A percentile compares a stretch with the other conserved stretches of the same genome.
phyloP scores from a whole-genome alignment of 2,329 filamentous ascomycete genomes.

The Elsinoe ampelina region DNA sequence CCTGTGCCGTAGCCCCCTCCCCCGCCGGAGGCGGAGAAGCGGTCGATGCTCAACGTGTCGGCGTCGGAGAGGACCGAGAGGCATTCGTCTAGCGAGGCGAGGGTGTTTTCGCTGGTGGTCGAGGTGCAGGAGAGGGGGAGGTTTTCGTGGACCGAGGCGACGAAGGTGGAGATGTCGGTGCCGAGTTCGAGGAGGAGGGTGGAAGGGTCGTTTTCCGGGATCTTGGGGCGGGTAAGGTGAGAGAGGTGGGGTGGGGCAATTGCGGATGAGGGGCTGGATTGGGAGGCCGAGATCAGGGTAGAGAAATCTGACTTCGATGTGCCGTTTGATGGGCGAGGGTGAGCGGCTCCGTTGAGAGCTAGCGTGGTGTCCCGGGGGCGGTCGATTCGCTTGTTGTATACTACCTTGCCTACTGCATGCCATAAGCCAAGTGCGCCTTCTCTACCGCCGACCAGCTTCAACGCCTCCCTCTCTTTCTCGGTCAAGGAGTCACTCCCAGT shows the following conservation, averaged over 20 bases:
- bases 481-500: slow-evolving; percentile 49
- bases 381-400: slow-evolving; percentile 85
- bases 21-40: slow-evolving; percentile 52
- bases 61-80: slow-evolving; percentile 79
- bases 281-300: not conserved
- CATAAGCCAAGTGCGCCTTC: slow-evolving; percentile 91
- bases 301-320: not conserved
- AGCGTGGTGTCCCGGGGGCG: slow-evolving; percentile 15
- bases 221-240: slow-evolving; percentile 34
- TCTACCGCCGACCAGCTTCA: slow-evolving; percentile 73
- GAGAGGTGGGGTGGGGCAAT: slow-evolving; percentile 41
- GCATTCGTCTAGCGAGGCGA: slow-evolving; percentile 75
- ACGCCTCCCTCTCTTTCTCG: slow-evolving; percentile 64
- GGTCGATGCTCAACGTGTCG: slow-evolving; percentile 71
- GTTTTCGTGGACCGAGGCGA: slow-evolving; percentile 87
- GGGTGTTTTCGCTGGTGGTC: slow-evolving; percentile 49
- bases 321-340: no score
- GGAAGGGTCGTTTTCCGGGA: slow-evolving; percentile 45
- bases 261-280: slow-evolving; percentile 8
- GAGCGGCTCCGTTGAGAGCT: no score
- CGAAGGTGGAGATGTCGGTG: slow-evolving; percentile 82
- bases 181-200: slow-evolving; percentile 85
- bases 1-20: slow-evolving; percentile 38
- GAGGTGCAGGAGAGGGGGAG: slow-evolving; percentile 74
- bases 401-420: slow-evolving; percentile 88